These are phyloP conservation scores for Coccomyxa subellipsoidea DNA, from an alignment of 163 green algal species.

Conservation along the genomic window DNA sequence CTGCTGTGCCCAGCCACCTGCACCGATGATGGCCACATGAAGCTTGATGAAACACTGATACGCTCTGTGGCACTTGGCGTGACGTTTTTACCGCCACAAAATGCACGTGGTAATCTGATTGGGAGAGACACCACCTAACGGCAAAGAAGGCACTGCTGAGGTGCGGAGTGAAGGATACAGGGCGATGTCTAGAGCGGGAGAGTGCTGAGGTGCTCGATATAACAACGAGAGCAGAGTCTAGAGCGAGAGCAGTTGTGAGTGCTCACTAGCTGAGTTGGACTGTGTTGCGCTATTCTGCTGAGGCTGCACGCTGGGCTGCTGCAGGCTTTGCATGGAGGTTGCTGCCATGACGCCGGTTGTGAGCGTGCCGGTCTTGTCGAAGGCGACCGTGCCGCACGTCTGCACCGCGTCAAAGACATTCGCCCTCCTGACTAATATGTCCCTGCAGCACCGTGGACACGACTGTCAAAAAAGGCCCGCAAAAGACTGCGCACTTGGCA, in stretches of 20 bases:
- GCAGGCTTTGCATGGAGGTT: conserved; percentile 26
- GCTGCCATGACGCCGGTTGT: conserved; percentile 80
- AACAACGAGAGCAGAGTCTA: too few relatives aligned
- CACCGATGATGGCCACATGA: background rate
- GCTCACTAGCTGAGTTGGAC: too few relatives aligned
- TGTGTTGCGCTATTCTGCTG: background rate
- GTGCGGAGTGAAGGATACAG: too few relatives aligned
- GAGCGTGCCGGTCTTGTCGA: conserved; percentile 99
- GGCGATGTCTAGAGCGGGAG: too few relatives aligned
- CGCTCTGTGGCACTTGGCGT: too few relatives aligned
- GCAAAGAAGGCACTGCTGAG: too few relatives aligned
- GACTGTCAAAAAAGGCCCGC: background rate
- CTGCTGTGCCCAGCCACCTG: conserved; percentile 6
- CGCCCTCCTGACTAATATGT: conserved; percentile 84
- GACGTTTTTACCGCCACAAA: too few relatives aligned
- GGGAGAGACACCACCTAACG: too few relatives aligned
- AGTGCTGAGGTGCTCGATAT: too few relatives aligned
- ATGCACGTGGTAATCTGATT: too few relatives aligned
- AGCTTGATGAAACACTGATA: too few relatives aligned
- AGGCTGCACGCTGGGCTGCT: background rate
- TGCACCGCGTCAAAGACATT: conserved; percentile 82
- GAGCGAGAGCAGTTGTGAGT: too few relatives aligned
- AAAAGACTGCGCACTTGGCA: background rate
- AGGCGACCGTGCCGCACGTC: conserved; percentile 65
- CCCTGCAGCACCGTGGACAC: conserved; percentile 40